These are phyloP conservation scores for Volutella citrinella DNA, from an alignment of 2,329 filamentous ascomycete genomes.

Conservation along the genomic window DNA sequence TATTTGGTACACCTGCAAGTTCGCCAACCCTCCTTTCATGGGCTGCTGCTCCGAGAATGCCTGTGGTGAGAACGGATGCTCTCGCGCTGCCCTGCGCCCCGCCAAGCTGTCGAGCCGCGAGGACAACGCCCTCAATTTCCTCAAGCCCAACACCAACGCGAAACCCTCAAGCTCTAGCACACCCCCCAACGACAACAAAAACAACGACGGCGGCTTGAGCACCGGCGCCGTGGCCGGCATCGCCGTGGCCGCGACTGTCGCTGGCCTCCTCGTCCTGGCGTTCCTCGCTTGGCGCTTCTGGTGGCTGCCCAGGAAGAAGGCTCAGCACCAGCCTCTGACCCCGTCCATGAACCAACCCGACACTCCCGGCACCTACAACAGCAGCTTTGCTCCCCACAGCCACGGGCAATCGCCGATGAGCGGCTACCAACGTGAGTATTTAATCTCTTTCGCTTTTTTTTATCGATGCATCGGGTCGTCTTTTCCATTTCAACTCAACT, in stretches of 20 bases:
- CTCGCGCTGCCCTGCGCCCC: slow-evolving; percentile 11
- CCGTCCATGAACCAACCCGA: slow-evolving; percentile 10
- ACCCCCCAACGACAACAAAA: not conserved
- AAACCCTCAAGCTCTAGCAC: slow-evolving; percentile 2
- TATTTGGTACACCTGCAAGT: slow-evolving; percentile 35
- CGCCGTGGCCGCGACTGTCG: slow-evolving; percentile 14
- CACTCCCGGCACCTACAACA: slow-evolving; percentile 9
- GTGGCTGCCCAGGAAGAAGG: slow-evolving; percentile 19
- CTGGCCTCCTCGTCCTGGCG: slow-evolving; percentile 11
- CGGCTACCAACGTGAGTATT: slow-evolving; percentile 22
- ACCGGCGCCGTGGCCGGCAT: slow-evolving; percentile 20
- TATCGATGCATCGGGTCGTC: too few relatives aligned
- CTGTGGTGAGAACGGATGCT: slow-evolving; percentile 15
- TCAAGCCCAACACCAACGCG: slow-evolving; percentile 10
- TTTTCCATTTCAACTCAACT: too few relatives aligned
- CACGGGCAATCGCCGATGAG: slow-evolving; percentile 21
- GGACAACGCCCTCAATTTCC: slow-evolving; percentile 13
- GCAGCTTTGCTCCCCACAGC: too few relatives aligned
- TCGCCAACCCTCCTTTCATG: slow-evolving; percentile 32
- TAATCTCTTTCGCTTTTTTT: too few relatives aligned
- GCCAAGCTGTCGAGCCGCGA: slow-evolving; percentile 12
- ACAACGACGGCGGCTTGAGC: slow-evolving; percentile 10
- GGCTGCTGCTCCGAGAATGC: slow-evolving; percentile 35
- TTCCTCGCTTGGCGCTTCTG: slow-evolving; percentile 20
- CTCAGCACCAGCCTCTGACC: slow-evolving; percentile 8